Base-by-base conservation (phyloP, 2,329 filamentous ascomycete species). In the Nemania sp. region DNA sequence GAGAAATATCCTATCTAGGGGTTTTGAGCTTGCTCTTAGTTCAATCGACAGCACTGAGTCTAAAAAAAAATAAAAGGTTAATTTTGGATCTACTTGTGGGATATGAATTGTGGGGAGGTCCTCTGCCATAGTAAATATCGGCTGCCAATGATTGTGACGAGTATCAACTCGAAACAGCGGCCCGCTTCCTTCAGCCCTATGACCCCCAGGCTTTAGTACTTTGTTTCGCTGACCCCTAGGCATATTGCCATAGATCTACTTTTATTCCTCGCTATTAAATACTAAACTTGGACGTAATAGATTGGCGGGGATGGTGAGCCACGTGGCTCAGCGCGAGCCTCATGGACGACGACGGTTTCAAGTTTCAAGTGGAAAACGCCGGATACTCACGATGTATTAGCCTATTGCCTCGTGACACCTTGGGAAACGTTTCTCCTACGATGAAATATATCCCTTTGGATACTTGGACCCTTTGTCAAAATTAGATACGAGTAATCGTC, bases 141-240 rank as follows among this genome's bases (percentile, higher is more conserved):
- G 13, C 26, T 49, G 13, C 45, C 45, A 49, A 49, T 49, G 10
- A 24, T 11, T 20, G 43, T 20, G 18, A n/a, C 35, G 15, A 13
- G 11, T 18, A 45, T 45, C 15, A 45, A 45, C 18, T 13, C 29
- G 24, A 51, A 13, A 43, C 24, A 49, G 47, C 49, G 49, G 60
- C 29, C 29, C 65, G 65, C 54, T 15, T 54, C 60, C 65, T 60
- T 54, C 65, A 67, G 65, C 65, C 66, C 56, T 68, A 68, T 26
- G 26, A 24, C 65, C 60, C 43, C 52, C 52, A 57, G 64, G 29
- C 56, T 45, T 49, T 32, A 26, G 45, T 15, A 20, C 8, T n/a
- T n/a, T 57, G 56, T 56, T 22, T 57, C 26, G 32, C n/a, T 24
- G 38, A 61, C 49, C 61, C 55, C 59, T 51, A 32, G 8, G 29